These are phyloP conservation scores for Diplotaxis tenuifolia DNA, from an alignment of 345 rosid species.

Conservation along the genomic window DNA sequence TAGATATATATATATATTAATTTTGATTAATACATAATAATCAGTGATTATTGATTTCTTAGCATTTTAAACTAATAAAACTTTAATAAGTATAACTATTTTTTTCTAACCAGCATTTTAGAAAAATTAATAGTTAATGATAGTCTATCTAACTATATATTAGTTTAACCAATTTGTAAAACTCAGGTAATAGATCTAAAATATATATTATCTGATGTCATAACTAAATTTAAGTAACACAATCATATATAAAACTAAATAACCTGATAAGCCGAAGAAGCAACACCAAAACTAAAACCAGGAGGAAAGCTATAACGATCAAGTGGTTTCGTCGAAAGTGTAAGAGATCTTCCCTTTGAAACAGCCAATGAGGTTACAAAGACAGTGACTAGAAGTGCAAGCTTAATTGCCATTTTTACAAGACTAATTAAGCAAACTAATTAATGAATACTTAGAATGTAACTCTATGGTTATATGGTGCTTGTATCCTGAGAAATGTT, in stretches of 20 bases:
- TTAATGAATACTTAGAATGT: not conserved
- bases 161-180: too few relatives aligned
- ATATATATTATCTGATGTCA: not conserved
- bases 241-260: not conserved
- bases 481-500: not conserved
- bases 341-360: conserved; percentile 18
- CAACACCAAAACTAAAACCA: conserved; percentile 36
- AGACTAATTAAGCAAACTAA: not conserved
- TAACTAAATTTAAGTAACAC: not conserved
- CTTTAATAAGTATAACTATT: too few relatives aligned
- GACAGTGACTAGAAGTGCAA: conserved; percentile 8
- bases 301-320: conserved; percentile 35
- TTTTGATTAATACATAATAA: too few relatives aligned
- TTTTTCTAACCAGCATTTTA: too few relatives aligned
- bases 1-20: too few relatives aligned
- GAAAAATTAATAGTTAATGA: too few relatives aligned
- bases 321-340: not conserved
- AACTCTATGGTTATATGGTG: too few relatives aligned
- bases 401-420: conserved; percentile 6
- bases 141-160: too few relatives aligned
- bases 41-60: too few relatives aligned
- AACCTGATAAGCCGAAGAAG: conserved; percentile 42
- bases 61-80: too few relatives aligned
- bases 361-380: not conserved
- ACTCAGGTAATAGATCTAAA: not conserved